Base-by-base conservation (phyloP, 345 rosid genomes). In the Salix udensis region DNA sequence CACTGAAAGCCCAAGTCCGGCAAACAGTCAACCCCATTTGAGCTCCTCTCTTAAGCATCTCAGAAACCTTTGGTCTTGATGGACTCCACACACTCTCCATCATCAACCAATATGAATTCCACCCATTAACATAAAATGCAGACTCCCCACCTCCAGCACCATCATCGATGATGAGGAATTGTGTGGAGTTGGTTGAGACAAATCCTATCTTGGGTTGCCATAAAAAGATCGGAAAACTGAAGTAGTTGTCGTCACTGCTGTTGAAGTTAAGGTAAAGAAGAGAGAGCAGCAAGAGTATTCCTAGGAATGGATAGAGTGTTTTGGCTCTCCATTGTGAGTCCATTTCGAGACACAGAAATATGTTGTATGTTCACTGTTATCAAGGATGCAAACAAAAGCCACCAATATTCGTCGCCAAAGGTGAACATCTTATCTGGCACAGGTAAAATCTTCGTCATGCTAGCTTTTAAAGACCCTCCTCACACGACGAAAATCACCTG, bases 1-100 rank as follows among this genome's bases (percentile, higher is more conserved):
- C 85, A 65, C 84, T 86, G 77, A 88, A 86, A 60, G 86, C 91
- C 88, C 88, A 86, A 44, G 91, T 88, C 78, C 87, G 71, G 74
- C 91, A 88, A 40, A 88, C 86, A 37, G 79, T 86, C 87, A 86
- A 60, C 58, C 88, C 88, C 87, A 86, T 69, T 46, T 82, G 71
- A 28, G 81, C 70, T 19, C 86, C 86, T 52, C 39, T 68, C 40
- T 74, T 75, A 31, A 85, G 60, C 82, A 85, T 81, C 81, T 70
- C 55, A 15, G 86, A 76, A 2, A 82, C 86, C 71, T 76, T 82
- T 48, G 76, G 58, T 48, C 82, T 78, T 39, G 81, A 82, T 18
- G 70, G 8, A 2, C 68, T 64, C 84, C 84, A 74, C 50, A 76
- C 73, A 68, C 82, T 83, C 70, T 71, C 84, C 75, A 82, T 77